Evolutionary conservation across 2,329 filamentous ascomycete species (phyloP).

Genomic region (Calonectria henricotiae): DNA sequence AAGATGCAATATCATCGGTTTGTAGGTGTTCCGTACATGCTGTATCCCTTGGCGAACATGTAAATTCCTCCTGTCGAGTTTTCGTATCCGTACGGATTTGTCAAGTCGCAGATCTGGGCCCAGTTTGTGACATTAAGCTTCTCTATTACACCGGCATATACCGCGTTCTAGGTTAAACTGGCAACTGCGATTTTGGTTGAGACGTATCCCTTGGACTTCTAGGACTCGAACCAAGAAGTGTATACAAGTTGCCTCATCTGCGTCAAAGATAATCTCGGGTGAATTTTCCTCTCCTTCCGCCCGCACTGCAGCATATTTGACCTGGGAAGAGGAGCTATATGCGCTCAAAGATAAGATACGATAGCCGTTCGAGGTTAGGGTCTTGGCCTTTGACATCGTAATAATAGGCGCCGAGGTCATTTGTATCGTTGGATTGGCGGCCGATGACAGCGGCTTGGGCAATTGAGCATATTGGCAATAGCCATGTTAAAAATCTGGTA

Average conservation of each 20-base stretch:
- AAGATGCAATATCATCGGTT: conserved; percentile 43
- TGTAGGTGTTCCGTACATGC: conserved; percentile 39
- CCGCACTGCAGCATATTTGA: conserved; percentile 43
- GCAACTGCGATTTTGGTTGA: conserved; percentile 38
- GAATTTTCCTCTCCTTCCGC: neutral
- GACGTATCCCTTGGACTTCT: conserved; percentile 25
- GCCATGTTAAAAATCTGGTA: neutral
- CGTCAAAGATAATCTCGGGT: conserved; percentile 30
- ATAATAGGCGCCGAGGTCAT: conserved; percentile 27
- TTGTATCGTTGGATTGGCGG: neutral
- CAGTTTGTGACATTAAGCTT: conserved; percentile 23
- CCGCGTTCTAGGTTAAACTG: conserved; percentile 26
- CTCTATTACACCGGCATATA: conserved; percentile 40
- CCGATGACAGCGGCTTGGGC: neutral
- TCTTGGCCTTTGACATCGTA: conserved; percentile 13
- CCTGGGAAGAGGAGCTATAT: conserved; percentile 33
- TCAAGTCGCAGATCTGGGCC: conserved; percentile 37
- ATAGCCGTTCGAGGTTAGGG: conserved; percentile 14
- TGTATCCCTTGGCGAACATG: conserved; percentile 37
- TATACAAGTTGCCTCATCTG: conserved; percentile 28
- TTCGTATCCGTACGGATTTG: conserved; percentile 6
- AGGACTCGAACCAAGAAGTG: conserved; percentile 32
- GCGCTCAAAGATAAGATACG: conserved; percentile 39
- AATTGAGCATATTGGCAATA: neutral
- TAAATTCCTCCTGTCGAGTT: conserved; percentile 9